Percentiles rank a stretch among this genome's conserved stretches.
These are phyloP conservation scores for Fallopia convolvulus DNA, from an alignment of 148 eudicot species.

Conservation along the genomic window DNA sequence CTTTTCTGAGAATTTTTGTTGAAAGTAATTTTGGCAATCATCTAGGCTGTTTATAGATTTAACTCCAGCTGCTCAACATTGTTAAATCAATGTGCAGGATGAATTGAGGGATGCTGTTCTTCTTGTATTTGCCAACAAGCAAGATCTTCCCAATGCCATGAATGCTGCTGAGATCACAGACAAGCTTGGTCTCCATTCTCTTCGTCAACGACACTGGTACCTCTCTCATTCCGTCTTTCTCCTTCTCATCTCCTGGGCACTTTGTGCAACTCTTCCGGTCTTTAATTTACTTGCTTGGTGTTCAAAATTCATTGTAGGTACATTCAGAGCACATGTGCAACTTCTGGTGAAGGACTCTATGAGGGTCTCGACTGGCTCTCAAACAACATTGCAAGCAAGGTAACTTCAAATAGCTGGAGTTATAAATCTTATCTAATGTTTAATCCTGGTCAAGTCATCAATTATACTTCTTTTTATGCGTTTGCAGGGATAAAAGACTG, in stretches of 20 bases:
- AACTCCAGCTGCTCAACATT: neutral
- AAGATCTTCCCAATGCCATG: constrained; percentile 87
- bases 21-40: neutral
- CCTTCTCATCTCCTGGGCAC: neutral
- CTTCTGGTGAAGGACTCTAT: constrained; percentile 69
- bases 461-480: neutral
- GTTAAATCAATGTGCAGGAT: constrained; percentile 29
- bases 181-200: constrained; percentile 78
- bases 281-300: neutral
- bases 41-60: neutral
- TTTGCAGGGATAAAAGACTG: constrained; percentile 10
- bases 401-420: constrained; percentile 8
- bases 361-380: constrained; percentile 79
- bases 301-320: constrained; percentile 32
- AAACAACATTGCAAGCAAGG: constrained; percentile 72
- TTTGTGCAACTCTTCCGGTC: neutral
- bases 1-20: neutral
- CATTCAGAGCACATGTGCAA: constrained; percentile 69
- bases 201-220: constrained; percentile 74
- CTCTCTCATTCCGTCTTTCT: neutral
- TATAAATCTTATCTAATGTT: neutral
- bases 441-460: neutral
- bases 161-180: constrained; percentile 79
- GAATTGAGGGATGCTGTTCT: constrained; percentile 74
- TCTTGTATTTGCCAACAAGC: constrained; percentile 80